Conservation (phyloP, 2,329 filamentous ascomycete species). For the Botrytis hyacinthi region DNA sequence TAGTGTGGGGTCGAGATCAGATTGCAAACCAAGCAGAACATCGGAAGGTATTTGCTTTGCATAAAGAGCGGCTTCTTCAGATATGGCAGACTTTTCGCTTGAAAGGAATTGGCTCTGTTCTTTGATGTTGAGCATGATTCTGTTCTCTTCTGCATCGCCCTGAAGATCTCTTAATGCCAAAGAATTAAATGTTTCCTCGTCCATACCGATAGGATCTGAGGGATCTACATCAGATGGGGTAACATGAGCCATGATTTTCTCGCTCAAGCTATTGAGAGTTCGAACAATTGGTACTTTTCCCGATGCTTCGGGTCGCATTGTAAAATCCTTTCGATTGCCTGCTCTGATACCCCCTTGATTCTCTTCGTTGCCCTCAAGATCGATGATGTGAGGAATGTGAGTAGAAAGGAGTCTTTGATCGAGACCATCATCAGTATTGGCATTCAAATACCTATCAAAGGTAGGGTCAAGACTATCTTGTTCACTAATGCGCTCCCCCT, state of each 20-base stretch:
- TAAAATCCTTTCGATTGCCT: conserved; percentile 84
- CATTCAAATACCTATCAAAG: conserved; percentile 81
- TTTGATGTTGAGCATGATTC: conserved; percentile 81
- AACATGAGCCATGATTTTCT: conserved; percentile 89
- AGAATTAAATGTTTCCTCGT: conserved; percentile 71
- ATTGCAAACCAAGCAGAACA: conserved; percentile 63
- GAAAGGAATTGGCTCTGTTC: conserved; percentile 84
- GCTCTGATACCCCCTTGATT: conserved; percentile 79
- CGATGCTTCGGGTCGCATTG: conserved; percentile 75
- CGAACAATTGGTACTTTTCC: conserved; percentile 85
- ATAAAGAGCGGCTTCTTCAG: conserved; percentile 49
- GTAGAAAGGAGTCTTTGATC: conserved; percentile 56
- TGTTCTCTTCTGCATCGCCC: conserved; percentile 69
- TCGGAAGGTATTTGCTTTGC: conserved; percentile 67
- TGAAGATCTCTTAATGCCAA: conserved; percentile 78
- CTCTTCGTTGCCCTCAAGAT: conserved; percentile 91
- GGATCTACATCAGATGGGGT: conserved; percentile 72
- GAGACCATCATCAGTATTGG: conserved; percentile 59
- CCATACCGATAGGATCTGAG: conserved; percentile 62
- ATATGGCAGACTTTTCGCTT: conserved; percentile 46
- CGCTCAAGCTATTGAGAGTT: conserved; percentile 84
- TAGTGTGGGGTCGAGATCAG: conserved; percentile 52
- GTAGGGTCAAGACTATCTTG: conserved; percentile 73
- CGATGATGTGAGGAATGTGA: conserved; percentile 82
- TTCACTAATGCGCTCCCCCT: conserved; percentile 81